Conservation (phyloP, 805 yeast genomes). For the Komagataella phaffii region DNA sequence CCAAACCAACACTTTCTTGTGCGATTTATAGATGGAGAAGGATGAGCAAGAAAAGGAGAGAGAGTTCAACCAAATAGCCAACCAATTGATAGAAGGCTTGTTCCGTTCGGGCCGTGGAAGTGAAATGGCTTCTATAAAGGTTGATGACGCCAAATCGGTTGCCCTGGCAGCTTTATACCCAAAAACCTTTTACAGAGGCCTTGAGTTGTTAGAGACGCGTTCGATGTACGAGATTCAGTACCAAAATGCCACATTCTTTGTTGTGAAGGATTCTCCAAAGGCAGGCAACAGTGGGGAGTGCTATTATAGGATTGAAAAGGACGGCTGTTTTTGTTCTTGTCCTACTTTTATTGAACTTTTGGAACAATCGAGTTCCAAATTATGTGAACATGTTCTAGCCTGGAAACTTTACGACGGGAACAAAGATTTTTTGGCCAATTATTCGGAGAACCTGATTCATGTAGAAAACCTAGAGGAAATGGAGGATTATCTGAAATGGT, state of each 20-base stretch:
- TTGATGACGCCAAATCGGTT: not conserved
- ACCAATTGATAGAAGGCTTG: not conserved
- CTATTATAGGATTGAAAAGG: not conserved
- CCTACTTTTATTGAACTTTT: not conserved
- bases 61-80: not conserved
- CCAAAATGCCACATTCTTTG: not conserved
- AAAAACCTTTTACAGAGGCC: not conserved
- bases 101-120: not conserved
- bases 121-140: not conserved
- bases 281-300: not conserved
- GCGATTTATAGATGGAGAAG: not conserved
- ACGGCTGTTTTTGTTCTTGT: not conserved
- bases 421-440: not conserved
- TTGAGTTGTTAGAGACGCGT: not conserved
- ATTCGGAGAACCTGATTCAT: not conserved
- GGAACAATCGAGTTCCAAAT: not conserved
- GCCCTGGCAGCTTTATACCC: not conserved
- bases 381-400: not conserved
- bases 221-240: not conserved
- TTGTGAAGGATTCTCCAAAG: not conserved
- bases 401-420: not conserved
- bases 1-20: not conserved
- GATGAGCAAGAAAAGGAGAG: not conserved
- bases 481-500: not conserved
- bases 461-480: not conserved